Evolutionary conservation across 768 basidiomycete species (phyloP), one percentile per base, ranked within the genome.

Genomic region (Guyanaporus albipodus): DNA sequence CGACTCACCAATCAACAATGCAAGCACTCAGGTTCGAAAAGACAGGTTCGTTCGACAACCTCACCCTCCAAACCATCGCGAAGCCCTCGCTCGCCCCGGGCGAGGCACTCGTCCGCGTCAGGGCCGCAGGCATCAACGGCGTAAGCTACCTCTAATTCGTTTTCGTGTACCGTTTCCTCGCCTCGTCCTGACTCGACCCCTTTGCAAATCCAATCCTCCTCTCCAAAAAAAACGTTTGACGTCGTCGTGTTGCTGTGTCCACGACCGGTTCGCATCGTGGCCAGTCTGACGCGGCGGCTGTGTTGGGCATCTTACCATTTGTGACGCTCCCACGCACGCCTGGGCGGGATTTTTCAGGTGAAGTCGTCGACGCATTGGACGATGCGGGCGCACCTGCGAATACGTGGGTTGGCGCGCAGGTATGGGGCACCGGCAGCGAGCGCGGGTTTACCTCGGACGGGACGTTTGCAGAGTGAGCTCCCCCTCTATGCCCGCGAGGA

Each of bases 341-440:
- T 8, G 66, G 66, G 27, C 48, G 66, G 33, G 66, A 67, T 31
- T 69, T 69, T 29, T 68, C 66, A 2, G 66, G 66, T 0, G 58
- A 68, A n/a, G 62, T 67, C 23, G 57, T 63, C 10, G 64, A 68
- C 27, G 67, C 64, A 1, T 29, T 62, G 38, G 62, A 68, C 18
- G 45, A 58, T 4, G 21, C 48, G 2, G 66, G 65, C 8, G 37
- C 43, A 4, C 26, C 54, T 0, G 43, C 52, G 2, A 35, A 48
- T 3, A 6, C 50, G 4, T 67, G 66, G 66, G 38, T 63, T 1
- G 67, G 62, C 34, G 48, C 57, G 24, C 49, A 69, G 0, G 68
- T 67, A 3, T 67, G 66, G 66, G 68, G 66, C 24, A 69, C 66
- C 0, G 68, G 67, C 23, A 36, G 68, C 21, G 52, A 58, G 5